A percentile compares a stretch with the other conserved stretches of the same genome.
These are phyloP conservation scores for Apophysomyces sp. DNA, from an alignment of 371 early-diverging fungal species.

Conservation along the genomic window DNA sequence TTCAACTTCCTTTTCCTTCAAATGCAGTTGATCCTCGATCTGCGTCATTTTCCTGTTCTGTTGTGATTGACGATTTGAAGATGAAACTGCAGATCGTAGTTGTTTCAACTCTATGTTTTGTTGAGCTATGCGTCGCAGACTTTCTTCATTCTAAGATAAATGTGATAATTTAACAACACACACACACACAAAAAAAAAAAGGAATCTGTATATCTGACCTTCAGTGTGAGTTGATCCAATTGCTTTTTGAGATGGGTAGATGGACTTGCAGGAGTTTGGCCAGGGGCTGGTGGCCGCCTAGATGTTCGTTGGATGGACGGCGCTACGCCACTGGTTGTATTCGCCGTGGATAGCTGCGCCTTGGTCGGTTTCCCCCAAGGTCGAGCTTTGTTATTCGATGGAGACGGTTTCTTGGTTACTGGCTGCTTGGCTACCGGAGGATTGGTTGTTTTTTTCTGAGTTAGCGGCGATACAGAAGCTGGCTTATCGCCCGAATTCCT, in stretches of 20 bases:
- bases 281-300: not conserved
- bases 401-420: not conserved
- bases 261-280: not conserved
- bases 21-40: constrained; percentile 21
- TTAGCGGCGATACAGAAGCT: not conserved
- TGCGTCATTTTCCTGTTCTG: constrained; percentile 8
- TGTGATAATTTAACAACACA: not conserved
- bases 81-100: constrained; percentile 1
- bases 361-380: not conserved
- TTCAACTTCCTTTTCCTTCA: constrained; percentile 40
- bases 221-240: not conserved
- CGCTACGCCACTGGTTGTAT: not conserved
- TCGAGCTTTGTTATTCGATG: not conserved
- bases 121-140: constrained; percentile 41
- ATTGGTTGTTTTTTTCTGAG: not conserved
- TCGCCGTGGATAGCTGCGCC: not conserved
- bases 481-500: not conserved
- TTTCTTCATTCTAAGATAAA: constrained; percentile 34
- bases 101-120: constrained; percentile 55
- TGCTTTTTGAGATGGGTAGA: not conserved
- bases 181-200: not conserved
- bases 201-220: not conserved
- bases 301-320: not conserved
- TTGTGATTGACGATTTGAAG: constrained; percentile 7
- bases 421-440: not conserved